Evolutionary conservation across 306 rosid species (phyloP).

Genomic region (Gastrolobium villosum): DNA sequence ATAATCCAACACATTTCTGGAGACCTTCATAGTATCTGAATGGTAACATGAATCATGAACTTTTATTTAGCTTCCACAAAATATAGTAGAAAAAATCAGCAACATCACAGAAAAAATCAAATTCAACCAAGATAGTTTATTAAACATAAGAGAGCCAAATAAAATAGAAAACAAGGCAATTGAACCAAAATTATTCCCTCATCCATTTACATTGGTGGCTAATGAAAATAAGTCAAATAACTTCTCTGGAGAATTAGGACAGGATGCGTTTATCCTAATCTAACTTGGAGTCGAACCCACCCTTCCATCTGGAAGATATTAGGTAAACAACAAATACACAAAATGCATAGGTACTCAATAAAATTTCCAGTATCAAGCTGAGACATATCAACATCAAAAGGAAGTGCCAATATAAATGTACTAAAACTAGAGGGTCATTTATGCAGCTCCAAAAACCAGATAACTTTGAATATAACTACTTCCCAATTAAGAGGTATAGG

Average conservation of each 20-base stretch:
- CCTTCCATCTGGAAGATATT: neutral
- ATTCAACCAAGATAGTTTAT: neutral
- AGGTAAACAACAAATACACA: neutral
- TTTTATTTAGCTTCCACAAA: slow-evolving; percentile 29
- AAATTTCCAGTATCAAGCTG: neutral
- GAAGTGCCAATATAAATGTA: neutral
- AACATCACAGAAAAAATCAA: slow-evolving; percentile 25
- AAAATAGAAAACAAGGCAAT: neutral
- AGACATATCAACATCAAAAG: slow-evolving; percentile 4
- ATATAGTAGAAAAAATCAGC: neutral
- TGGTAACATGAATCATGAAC: slow-evolving; percentile 37
- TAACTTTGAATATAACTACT: neutral
- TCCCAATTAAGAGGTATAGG: neutral
- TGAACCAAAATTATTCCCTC: slow-evolving; percentile 30
- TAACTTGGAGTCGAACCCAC: neutral
- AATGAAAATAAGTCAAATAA: slow-evolving; percentile 1
- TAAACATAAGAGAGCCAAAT: slow-evolving; percentile 10
- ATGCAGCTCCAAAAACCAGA: slow-evolving; percentile 2
- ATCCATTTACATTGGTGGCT: slow-evolving; percentile 2
- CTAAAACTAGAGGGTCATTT: neutral
- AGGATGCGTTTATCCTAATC: slow-evolving; percentile 11
- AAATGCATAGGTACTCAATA: slow-evolving; percentile 9
- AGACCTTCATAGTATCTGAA: slow-evolving; percentile 94
- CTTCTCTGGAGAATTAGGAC: slow-evolving; percentile 30
- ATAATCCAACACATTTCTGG: slow-evolving; percentile 88